These are phyloP conservation scores for Linum trigynum DNA, from an alignment of 345 rosid species.

Conservation along the genomic window DNA sequence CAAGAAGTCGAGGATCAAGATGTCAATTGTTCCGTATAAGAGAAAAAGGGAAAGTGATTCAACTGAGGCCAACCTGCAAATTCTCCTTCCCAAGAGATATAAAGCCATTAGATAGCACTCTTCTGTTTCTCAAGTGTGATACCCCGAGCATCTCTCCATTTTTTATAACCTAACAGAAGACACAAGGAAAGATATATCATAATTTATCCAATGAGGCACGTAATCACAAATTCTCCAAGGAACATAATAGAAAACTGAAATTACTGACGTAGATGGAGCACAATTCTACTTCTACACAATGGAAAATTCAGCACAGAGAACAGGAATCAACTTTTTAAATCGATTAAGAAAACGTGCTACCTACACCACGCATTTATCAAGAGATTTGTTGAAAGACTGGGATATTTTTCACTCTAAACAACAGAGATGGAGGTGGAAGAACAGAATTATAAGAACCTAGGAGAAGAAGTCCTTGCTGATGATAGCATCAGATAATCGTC, in stretches of 20 bases:
- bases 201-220: not conserved
- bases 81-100: constrained; percentile 86
- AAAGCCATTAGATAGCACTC: constrained; percentile 91
- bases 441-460: too few species aligned
- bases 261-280: not conserved
- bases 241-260: constrained; percentile 4
- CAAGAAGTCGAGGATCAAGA: not conserved
- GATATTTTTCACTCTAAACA: too few species aligned
- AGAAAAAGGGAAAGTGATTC: constrained; percentile 7
- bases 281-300: not conserved
- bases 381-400: too few species aligned
- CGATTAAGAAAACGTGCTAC: too few species aligned
- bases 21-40: constrained; percentile 2
- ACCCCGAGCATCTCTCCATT: constrained; percentile 99
- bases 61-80: constrained; percentile 56
- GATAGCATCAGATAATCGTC: too few species aligned
- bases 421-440: too few species aligned
- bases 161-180: constrained; percentile 68
- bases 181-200: not conserved
- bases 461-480: too few species aligned
- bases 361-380: too few species aligned
- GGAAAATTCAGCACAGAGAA: too few species aligned
- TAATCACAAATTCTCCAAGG: not conserved
- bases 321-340: too few species aligned
- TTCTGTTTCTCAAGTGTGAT: constrained; percentile 89